Evolutionary conservation across 2,329 filamentous ascomycete species (phyloP).

Genomic region (Exophiala calicioides): DNA sequence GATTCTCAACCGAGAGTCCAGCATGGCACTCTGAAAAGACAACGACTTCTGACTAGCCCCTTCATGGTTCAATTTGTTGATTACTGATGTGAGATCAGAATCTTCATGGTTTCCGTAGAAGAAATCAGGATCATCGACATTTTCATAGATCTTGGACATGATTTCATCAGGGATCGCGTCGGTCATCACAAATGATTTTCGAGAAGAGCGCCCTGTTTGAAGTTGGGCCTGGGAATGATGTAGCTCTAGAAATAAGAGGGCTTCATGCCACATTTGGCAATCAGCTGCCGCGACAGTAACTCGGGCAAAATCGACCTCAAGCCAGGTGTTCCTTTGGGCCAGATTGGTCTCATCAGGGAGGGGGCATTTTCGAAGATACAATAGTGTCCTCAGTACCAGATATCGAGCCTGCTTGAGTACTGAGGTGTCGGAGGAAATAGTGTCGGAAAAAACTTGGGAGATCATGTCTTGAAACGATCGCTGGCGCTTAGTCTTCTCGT

Average conservation of each 20-base stretch:
- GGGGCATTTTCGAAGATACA: slow-evolving; percentile 85
- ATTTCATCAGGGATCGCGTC: slow-evolving; percentile 63
- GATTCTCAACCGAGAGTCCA: slow-evolving; percentile 77
- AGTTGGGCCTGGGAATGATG: slow-evolving; percentile 59
- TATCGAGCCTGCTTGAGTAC: slow-evolving; percentile 63
- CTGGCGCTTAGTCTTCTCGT: slow-evolving; percentile 60
- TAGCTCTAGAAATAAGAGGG: slow-evolving; percentile 79
- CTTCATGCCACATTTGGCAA: slow-evolving; percentile 85
- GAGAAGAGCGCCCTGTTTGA: slow-evolving; percentile 48
- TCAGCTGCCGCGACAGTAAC: slow-evolving; percentile 70
- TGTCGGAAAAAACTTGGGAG: slow-evolving; percentile 62
- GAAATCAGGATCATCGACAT: slow-evolving; percentile 91
- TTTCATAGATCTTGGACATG: slow-evolving; percentile 80
- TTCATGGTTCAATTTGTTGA: slow-evolving; percentile 85
- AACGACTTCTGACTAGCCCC: slow-evolving; percentile 82
- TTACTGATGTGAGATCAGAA: slow-evolving; percentile 72
- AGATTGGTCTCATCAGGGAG: slow-evolving; percentile 74
- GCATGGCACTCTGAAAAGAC: slow-evolving; percentile 85
- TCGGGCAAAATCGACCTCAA: slow-evolving; percentile 74
- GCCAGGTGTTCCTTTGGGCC: slow-evolving; percentile 77
- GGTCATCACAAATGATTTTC: slow-evolving; percentile 65
- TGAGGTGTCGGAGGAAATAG: slow-evolving; percentile 31
- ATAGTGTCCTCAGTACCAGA: slow-evolving; percentile 72
- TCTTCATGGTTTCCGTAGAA: slow-evolving; percentile 89
- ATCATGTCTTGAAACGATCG: slow-evolving; percentile 67